Conservation (phyloP, 148 eudicot species). For the Dianthus caryophyllus region DNA sequence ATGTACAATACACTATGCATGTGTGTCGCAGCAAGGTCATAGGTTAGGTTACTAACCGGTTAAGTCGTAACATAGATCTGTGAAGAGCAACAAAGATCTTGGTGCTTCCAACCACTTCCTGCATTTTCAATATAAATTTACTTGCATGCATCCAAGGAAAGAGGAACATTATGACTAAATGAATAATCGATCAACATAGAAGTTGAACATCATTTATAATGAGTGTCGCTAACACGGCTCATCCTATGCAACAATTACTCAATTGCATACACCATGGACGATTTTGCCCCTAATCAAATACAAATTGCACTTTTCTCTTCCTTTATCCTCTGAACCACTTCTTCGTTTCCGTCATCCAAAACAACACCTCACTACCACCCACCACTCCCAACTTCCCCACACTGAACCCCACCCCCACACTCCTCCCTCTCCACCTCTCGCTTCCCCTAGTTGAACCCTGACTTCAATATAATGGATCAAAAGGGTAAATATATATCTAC, state of each 20-base stretch:
- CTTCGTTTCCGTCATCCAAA: no score
- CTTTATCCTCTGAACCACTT: no score
- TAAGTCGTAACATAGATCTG: conserved; percentile 78
- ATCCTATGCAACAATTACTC: no score
- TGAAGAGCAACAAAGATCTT: conserved; percentile 76
- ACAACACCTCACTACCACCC: no score
- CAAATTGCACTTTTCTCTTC: no score
- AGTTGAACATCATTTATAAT: neutral
- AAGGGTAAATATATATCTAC: neutral
- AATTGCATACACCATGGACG: no score
- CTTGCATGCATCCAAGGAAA: neutral
- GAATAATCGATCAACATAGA: neutral
- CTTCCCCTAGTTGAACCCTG: no score
- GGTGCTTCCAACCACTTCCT: conserved; percentile 91
- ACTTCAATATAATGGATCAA: neutral
- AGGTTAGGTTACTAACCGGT: conserved; percentile 52
- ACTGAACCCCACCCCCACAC: no score
- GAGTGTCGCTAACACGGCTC: no score
- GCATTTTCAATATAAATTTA: conserved; percentile 13
- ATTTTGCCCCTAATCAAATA: no score
- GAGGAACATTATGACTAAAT: neutral
- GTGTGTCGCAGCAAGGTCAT: conserved; percentile 7
- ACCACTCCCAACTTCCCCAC: no score
- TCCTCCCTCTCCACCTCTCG: no score
- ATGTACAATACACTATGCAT: conserved; percentile 8